phyloP scores from a whole-genome alignment of 2,329 filamentous ascomycete species.

The Cladosporium sp. region DNA sequence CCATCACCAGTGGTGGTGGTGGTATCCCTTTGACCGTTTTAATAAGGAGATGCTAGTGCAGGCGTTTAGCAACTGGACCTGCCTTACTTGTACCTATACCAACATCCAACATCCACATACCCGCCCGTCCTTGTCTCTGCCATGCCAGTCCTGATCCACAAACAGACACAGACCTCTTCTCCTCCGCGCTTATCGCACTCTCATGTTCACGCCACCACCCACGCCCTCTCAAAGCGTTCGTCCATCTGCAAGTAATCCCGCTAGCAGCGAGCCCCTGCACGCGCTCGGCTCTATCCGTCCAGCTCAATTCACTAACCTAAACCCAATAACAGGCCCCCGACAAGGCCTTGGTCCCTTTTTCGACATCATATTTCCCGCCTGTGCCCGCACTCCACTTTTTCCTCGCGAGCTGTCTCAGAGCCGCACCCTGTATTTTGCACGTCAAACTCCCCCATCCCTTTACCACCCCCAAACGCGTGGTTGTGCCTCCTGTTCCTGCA shows the following conservation, averaged over 20 bases:
- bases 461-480: constrained; percentile 1
- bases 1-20: too few relatives aligned
- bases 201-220: not conserved
- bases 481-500: constrained; percentile 1
- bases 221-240: constrained; percentile 1
- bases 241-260: constrained; percentile 11
- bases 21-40: not conserved
- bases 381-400: not conserved
- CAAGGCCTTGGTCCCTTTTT: not conserved
- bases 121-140: too few relatives aligned
- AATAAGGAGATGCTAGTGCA: not conserved
- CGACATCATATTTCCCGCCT: not conserved
- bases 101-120: not conserved
- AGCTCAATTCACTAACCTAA: too few relatives aligned
- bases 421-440: constrained; percentile 6
- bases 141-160: not conserved
- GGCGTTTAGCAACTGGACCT: not conserved
- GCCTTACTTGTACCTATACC: not conserved
- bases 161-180: not conserved
- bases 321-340: constrained; percentile 1
- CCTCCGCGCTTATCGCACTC: too few relatives aligned
- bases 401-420: constrained; percentile 6
- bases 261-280: not conserved
- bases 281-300: not conserved
- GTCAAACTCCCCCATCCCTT: constrained; percentile 1